Conservation (phyloP, 202 grass and related monocot genomes). For the Schoenoplectus triqueter region DNA sequence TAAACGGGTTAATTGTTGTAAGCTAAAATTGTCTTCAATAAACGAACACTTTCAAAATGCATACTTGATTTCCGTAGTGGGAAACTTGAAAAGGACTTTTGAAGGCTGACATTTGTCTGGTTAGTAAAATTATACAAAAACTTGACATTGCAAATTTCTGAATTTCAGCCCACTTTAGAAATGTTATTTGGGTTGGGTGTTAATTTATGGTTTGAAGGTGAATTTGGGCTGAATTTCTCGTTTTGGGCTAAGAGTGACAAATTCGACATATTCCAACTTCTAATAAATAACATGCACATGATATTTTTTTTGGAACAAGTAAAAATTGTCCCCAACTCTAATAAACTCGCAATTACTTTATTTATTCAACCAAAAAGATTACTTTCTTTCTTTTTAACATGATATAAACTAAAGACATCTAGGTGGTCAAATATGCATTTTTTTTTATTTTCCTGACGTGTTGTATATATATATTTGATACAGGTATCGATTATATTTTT, state of each 20-base stretch:
- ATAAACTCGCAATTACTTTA: neutral
- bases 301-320: neutral
- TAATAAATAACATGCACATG: neutral
- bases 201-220: neutral
- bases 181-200: constrained; percentile 14
- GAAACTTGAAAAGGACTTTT: neutral
- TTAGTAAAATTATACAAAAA: neutral
- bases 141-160: neutral
- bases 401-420: neutral
- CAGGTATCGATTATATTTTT: neutral
- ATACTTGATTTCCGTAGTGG: neutral
- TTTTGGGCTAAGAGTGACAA: neutral
- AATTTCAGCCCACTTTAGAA: neutral
- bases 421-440: neutral
- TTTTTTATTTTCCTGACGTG: neutral
- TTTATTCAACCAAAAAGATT: neutral
- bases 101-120: neutral
- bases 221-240: neutral
- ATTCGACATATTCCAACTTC: neutral
- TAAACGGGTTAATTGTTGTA: too few relatives aligned
- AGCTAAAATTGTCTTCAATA: too few relatives aligned
- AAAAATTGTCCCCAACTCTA: neutral
- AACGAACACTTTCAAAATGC: too few relatives aligned
- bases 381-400: neutral
- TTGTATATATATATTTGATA: neutral